Evolutionary conservation across 257 asterid genomes (phyloP).

Genomic region (Agastache rugosa): DNA sequence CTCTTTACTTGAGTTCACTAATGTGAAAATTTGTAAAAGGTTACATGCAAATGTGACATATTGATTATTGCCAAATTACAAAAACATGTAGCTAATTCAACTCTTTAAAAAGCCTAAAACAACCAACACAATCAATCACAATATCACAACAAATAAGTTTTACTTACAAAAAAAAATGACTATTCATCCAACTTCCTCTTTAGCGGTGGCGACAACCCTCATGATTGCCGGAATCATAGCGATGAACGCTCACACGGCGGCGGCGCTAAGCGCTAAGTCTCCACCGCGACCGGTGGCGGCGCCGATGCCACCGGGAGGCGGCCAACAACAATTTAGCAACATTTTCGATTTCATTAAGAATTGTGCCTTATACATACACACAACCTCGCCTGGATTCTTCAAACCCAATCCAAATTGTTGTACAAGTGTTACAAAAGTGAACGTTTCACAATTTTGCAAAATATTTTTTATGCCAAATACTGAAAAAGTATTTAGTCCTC

Average conservation of each 20-base stretch:
- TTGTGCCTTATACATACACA: conserved; percentile 33
- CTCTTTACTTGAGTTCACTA: neutral
- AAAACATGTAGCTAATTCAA: neutral
- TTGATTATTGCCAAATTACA: conserved; percentile 15
- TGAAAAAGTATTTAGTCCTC: conserved; percentile 28
- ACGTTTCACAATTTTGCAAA: conserved; percentile 30
- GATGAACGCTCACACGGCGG: neutral
- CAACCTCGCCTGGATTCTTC: conserved; percentile 7
- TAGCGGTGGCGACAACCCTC: neutral
- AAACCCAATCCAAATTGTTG: conserved; percentile 38
- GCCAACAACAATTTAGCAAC: neutral
- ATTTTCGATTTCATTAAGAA: conserved; percentile 28
- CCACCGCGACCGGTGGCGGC: neutral
- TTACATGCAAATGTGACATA: conserved; percentile 14
- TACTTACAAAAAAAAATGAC: conserved; percentile 12
- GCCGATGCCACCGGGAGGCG: neutral
- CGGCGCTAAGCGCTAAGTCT: too few species aligned
- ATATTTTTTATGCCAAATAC: conserved; percentile 22
- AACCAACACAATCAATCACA: neutral
- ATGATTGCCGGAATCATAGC: conserved; percentile 24
- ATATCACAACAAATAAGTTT: neutral
- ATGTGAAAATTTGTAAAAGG: neutral
- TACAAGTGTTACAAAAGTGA: conserved; percentile 20
- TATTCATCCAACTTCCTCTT: neutral
- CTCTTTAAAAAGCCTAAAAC: conserved; percentile 10